Evolutionary conservation across 2,329 filamentous ascomycete species (phyloP).

Genomic region (Aspergillus pseudoviridinutans): DNA sequence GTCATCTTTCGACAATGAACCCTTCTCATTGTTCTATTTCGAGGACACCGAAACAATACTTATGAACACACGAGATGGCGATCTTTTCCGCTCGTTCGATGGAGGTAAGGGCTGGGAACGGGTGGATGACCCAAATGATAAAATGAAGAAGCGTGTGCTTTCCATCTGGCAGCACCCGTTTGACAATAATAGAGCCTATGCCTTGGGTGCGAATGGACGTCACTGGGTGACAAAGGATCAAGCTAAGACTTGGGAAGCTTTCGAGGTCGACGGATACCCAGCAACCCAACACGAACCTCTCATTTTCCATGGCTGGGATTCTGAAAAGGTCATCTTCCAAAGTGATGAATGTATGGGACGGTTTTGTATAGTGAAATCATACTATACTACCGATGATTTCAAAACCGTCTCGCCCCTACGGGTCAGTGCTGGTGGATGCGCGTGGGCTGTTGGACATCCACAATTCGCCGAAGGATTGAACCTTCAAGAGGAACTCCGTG

Average conservation of each 20-base stretch:
- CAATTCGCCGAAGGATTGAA: constrained; percentile 58
- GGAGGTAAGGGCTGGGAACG: constrained; percentile 73
- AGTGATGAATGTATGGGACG: constrained; percentile 64
- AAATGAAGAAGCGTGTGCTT: constrained; percentile 44
- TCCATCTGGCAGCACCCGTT: constrained; percentile 72
- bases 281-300: constrained; percentile 8
- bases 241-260: constrained; percentile 75
- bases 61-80: constrained; percentile 61
- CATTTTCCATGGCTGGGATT: constrained; percentile 75
- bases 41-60: constrained; percentile 80
- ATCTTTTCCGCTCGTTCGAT: constrained; percentile 73
- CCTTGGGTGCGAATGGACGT: constrained; percentile 62
- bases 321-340: constrained; percentile 81
- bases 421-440: constrained; percentile 68
- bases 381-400: constrained; percentile 86
- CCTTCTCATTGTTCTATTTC: constrained; percentile 78
- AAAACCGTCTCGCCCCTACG: constrained; percentile 62
- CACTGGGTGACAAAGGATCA: constrained; percentile 84
- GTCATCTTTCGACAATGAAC: constrained; percentile 63
- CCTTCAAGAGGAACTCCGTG: constrained; percentile 59
- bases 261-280: constrained; percentile 53
- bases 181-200: constrained; percentile 74
- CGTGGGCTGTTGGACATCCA: constrained; percentile 77
- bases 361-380: constrained; percentile 59
- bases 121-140: constrained; percentile 60